Evolutionary conservation across 805 yeast species (phyloP).

Genomic region (Ogataea corticis): DNA sequence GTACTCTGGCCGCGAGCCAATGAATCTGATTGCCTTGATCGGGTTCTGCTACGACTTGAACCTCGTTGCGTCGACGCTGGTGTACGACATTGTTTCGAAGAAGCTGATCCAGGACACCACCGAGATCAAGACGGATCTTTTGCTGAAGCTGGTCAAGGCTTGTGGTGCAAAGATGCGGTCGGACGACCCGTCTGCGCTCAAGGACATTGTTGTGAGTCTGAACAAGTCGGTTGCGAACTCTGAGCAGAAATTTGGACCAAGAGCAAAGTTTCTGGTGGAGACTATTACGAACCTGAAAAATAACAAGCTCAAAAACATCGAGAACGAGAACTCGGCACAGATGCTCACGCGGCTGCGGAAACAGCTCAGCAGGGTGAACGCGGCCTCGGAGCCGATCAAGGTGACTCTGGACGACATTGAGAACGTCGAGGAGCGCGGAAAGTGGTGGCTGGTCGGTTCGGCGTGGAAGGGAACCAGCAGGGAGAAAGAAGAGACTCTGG

Average conservation of each 20-base stretch:
- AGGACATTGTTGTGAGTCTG: constrained; percentile 66
- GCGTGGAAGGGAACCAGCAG: constrained; percentile 78
- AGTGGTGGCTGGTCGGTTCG: constrained; percentile 99
- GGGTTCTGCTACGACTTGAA: constrained; percentile 79
- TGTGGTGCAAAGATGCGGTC: constrained; percentile 84
- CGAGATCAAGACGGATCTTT: constrained; percentile 75
- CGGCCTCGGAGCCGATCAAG: constrained; percentile 71
- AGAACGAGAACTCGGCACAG: constrained; percentile 53
- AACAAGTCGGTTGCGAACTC: constrained; percentile 47
- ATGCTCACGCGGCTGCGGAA: constrained; percentile 63
- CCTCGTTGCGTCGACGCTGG: constrained; percentile 66
- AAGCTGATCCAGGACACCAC: constrained; percentile 42
- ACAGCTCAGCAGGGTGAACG: constrained; percentile 52
- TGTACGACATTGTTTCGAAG: constrained; percentile 71
- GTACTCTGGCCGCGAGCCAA: constrained; percentile 35
- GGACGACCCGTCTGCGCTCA: constrained; percentile 86
- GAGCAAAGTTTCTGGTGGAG: constrained; percentile 82
- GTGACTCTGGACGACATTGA: constrained; percentile 83
- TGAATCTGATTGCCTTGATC: constrained; percentile 69
- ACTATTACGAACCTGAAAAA: constrained; percentile 83
- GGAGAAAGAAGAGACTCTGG: constrained; percentile 24
- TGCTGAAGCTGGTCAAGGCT: constrained; percentile 68
- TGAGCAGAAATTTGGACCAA: constrained; percentile 43
- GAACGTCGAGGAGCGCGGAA: constrained; percentile 76
- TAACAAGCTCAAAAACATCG: constrained; percentile 63